These are phyloP conservation scores for Samsoniella hepiali DNA, from an alignment of 2,329 filamentous ascomycete genomes.

Conservation along the genomic window DNA sequence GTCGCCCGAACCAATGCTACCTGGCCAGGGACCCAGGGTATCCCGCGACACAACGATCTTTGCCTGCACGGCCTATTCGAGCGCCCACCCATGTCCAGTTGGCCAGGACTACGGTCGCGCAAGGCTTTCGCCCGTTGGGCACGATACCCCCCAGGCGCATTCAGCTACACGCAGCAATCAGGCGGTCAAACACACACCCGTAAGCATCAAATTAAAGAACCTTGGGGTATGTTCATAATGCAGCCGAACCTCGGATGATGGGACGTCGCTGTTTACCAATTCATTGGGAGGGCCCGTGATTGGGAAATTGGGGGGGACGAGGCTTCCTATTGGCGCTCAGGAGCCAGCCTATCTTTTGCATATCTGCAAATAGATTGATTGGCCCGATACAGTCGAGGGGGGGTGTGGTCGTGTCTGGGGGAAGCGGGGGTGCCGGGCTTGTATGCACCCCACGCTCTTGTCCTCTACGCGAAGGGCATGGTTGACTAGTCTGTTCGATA, in stretches of 20 bases:
- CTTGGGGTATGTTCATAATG: background rate
- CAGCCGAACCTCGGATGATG: background rate
- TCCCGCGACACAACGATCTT: background rate
- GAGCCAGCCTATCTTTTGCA: constrained; percentile 12
- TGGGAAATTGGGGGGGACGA: no score
- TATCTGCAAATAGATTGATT: constrained; percentile 16
- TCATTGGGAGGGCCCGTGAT: no score
- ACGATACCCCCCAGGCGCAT: no score
- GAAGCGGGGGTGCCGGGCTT: background rate
- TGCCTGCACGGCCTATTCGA: background rate
- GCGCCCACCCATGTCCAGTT: background rate
- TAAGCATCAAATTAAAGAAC: background rate
- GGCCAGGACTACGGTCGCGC: no score
- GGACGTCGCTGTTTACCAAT: background rate
- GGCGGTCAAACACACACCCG: background rate
- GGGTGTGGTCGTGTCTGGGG: background rate
- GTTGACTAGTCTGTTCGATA: no score
- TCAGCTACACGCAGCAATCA: no score
- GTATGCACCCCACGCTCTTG: constrained; percentile 7
- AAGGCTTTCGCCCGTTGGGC: no score
- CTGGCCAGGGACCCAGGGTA: background rate
- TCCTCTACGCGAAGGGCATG: background rate
- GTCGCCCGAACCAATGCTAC: background rate
- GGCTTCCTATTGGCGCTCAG: background rate
- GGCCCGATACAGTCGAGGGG: constrained; percentile 11